These are phyloP conservation scores for Chaetomidium leptoderma DNA, from an alignment of 495 filamentous ascomycete species.

Conservation along the genomic window DNA sequence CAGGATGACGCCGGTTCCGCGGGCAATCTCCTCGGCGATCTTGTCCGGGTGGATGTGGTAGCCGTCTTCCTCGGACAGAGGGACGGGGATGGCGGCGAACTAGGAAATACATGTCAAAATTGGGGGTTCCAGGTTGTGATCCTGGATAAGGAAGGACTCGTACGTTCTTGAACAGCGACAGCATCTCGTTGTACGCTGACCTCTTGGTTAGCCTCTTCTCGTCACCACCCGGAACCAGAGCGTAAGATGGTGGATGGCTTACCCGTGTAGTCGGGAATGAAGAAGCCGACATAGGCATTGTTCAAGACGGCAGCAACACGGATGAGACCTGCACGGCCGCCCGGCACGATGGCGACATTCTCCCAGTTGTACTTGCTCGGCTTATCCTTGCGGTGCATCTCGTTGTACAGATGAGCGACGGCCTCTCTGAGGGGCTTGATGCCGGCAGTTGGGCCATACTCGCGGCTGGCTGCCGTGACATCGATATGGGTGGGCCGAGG, in stretches of 20 bases:
- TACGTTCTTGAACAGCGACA: slow-evolving; percentile 83
- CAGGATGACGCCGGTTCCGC: slow-evolving; percentile 80
- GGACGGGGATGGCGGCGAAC: slow-evolving; percentile 88
- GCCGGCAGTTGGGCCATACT: slow-evolving; percentile 91
- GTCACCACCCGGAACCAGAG: too few species aligned
- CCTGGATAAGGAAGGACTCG: slow-evolving; percentile 20
- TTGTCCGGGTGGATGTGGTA: slow-evolving; percentile 92
- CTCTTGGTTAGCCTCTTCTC: slow-evolving; percentile 15
- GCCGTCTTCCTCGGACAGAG: slow-evolving; percentile 72
- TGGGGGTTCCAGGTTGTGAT: neutral
- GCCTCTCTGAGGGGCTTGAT: slow-evolving; percentile 87
- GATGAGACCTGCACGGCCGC: slow-evolving; percentile 87
- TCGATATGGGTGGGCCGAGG: slow-evolving; percentile 78
- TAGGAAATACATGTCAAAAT: slow-evolving; percentile 37
- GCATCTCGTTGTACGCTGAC: slow-evolving; percentile 91
- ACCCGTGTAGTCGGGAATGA: slow-evolving; percentile 65
- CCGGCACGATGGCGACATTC: slow-evolving; percentile 97
- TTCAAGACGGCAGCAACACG: slow-evolving; percentile 90
- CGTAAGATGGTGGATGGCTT: too few species aligned
- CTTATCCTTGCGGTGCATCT: slow-evolving; percentile 83
- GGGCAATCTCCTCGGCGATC: slow-evolving; percentile 83
- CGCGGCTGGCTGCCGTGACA: slow-evolving; percentile 67
- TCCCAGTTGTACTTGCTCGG: slow-evolving; percentile 94
- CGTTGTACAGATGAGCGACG: slow-evolving; percentile 90
- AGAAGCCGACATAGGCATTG: slow-evolving; percentile 86